phyloP scores from a whole-genome alignment of 768 basidiomycete genomes.

The Collybia mongolica region DNA sequence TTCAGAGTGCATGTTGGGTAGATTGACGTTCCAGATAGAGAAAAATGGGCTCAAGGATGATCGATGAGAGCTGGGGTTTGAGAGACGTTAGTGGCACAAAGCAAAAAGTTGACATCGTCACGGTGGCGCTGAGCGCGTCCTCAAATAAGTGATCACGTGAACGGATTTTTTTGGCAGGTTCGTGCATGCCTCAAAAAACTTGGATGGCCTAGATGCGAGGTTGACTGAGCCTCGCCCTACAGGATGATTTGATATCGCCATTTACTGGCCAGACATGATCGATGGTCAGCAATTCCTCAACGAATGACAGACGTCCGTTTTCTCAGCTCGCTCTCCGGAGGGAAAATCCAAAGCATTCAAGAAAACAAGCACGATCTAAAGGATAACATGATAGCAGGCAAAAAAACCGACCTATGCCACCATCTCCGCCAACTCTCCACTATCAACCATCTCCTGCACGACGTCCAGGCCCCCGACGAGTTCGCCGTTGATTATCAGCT shows the following conservation, averaged over 20 bases:
- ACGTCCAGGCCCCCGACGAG: slow-evolving; percentile 95
- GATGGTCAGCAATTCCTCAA: too few relatives aligned
- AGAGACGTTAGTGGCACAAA: background rate
- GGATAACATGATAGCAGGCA: too few relatives aligned
- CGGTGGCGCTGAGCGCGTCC: background rate
- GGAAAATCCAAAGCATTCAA: too few relatives aligned
- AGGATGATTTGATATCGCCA: slow-evolving; percentile 61
- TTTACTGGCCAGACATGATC: too few relatives aligned
- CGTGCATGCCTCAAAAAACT: background rate
- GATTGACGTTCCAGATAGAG: too few relatives aligned
- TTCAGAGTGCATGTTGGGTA: background rate
- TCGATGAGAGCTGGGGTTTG: too few relatives aligned
- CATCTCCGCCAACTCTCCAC: slow-evolving; percentile 67
- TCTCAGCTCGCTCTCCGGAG: too few relatives aligned
- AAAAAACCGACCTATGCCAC: too few relatives aligned
- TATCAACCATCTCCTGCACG: slow-evolving; percentile 83
- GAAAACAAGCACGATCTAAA: too few relatives aligned
- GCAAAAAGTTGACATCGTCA: background rate
- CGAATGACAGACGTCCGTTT: too few relatives aligned
- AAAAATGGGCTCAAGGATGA: too few relatives aligned
- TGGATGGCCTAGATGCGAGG: background rate
- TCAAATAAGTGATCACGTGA: slow-evolving; percentile 1
- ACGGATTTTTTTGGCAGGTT: background rate
- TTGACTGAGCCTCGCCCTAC: slow-evolving; percentile 63
- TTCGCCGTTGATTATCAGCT: slow-evolving; percentile 86